Percentiles rank a stretch among this genome's conserved stretches.
phyloP scores from a whole-genome alignment of 2,329 filamentous ascomycete species.

The Paecilomyces sp. region DNA sequence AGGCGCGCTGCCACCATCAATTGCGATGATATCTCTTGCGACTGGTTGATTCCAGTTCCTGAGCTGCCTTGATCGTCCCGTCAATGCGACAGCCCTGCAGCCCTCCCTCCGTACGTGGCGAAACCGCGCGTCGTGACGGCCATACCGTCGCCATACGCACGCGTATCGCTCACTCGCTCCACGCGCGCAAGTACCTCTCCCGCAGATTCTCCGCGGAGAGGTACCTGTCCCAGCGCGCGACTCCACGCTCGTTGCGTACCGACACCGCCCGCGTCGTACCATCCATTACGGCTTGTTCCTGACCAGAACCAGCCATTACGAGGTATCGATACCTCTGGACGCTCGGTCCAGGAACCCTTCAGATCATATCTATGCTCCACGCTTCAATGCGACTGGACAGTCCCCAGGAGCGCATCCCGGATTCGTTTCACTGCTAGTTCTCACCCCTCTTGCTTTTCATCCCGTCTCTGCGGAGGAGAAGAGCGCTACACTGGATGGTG shows the following conservation, averaged over 20 bases:
- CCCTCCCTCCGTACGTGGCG: not conserved
- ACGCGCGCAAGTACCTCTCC: not conserved
- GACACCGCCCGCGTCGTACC: not conserved
- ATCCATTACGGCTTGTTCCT: not conserved
- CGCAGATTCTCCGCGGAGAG: not conserved
- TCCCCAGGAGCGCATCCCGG: not conserved
- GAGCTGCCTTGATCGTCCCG: not conserved
- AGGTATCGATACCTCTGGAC: not conserved
- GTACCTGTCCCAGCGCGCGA: not conserved
- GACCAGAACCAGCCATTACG: not conserved
- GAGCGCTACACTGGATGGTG: not conserved
- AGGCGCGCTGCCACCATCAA: conserved; percentile 4
- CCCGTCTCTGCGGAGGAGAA: not conserved
- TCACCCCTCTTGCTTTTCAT: not conserved
- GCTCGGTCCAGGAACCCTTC: not conserved
- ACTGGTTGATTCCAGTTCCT: not conserved
- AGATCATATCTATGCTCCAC: not conserved
- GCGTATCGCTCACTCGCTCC: not conserved
- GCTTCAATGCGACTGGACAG: not conserved
- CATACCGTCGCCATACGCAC: not conserved
- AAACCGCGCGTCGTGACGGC: not conserved
- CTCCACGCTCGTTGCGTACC: not conserved
- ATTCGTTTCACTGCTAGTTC: not conserved
- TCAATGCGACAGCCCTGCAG: not conserved
- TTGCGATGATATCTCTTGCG: not conserved